Evolutionary conservation across 192 early-diverging fungal genomes (phyloP), one percentile per base, ranked within the genome.

Genomic region (Mortierella antarctica): DNA sequence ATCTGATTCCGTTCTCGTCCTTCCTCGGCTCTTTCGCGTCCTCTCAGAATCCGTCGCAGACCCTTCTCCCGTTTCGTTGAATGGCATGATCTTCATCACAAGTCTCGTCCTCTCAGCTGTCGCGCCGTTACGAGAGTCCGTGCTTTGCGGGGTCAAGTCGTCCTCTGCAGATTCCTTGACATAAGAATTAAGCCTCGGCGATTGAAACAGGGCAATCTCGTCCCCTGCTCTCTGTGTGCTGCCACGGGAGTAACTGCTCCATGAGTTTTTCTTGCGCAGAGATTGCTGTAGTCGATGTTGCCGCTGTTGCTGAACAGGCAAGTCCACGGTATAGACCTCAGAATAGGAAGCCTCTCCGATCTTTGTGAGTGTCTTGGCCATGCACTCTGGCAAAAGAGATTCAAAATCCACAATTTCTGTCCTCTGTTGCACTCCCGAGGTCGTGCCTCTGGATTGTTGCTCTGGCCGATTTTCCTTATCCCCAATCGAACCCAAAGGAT

Each of bases 261-360:
- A 17, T 3, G 15, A 20, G 31, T 31, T 31, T 31, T 31, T 31
- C 31, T 31, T 31, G 31, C 3, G 31, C 31, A 31, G 31, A 59
- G 62, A 23, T 46, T 60, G 50, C 31, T 48, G 20, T 56, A 17
- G 62, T 17, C 45, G 54, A 41, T 53, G 49, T 6, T 55, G 50
- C 18, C 40, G 51, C 1, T 50, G 6, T 55, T 46, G 62, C 46
- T 49, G 11, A 47, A 60, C 50, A 8, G 84, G 74, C 15, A 78
- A 49, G 17, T 80, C 77, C 4, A 80, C 66, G 11, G 83, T 70
- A 70, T 90, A 97, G 1, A 96, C 96, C 70, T 96, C 94, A 4
- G 93, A 92, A 65, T 91, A 97, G 4, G 91, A 93, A 5, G 96
- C 93, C 65, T 97, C 96, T 45, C 93, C 95, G 54, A 97, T 88